Percentiles rank a stretch among this genome's conserved stretches.
phyloP scores from a whole-genome alignment of 1,139 yeast genomes.

The Kurtzmaniella quercitrusa region DNA sequence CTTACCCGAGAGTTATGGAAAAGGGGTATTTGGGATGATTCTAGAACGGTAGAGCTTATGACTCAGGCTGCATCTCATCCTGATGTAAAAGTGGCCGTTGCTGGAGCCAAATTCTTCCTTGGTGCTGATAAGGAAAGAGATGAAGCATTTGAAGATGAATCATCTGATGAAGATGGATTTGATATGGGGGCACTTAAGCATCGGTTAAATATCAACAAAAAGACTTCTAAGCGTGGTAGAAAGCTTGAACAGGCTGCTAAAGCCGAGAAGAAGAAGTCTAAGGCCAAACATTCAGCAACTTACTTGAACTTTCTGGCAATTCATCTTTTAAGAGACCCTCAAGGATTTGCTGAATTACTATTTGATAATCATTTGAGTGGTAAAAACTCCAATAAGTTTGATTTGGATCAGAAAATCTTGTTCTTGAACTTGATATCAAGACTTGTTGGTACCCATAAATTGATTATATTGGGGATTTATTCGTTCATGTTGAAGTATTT shows the following conservation, averaged over 20 bases:
- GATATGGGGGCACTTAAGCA: slow-evolving; percentile 72
- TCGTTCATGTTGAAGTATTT: slow-evolving; percentile 83
- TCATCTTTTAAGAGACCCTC: slow-evolving; percentile 92
- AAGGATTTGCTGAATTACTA: slow-evolving; percentile 88
- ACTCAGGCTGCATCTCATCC: slow-evolving; percentile 89
- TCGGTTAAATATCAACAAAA: slow-evolving; percentile 78
- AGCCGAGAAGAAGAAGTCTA: slow-evolving; percentile 53
- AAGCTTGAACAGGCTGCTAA: slow-evolving; percentile 72
- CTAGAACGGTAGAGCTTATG: slow-evolving; percentile 94
- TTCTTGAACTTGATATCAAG: slow-evolving; percentile 85
- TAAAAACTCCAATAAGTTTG: slow-evolving; percentile 62
- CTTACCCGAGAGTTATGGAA: slow-evolving; percentile 95
- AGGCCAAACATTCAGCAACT: slow-evolving; percentile 54
- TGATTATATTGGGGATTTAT: slow-evolving; percentile 84
- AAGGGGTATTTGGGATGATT: slow-evolving; percentile 97
- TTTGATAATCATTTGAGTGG: slow-evolving; percentile 69
- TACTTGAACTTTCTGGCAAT: slow-evolving; percentile 90
- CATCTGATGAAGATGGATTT: slow-evolving; percentile 67
- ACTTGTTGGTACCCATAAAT: slow-evolving; percentile 88
- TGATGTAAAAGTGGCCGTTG: slow-evolving; percentile 80
- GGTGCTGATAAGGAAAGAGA: slow-evolving; percentile 97
- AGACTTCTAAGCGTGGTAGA: slow-evolving; percentile 72
- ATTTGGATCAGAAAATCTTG: slow-evolving; percentile 83
- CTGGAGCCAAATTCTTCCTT: slow-evolving; percentile 86
- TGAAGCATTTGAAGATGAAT: slow-evolving; percentile 68